A percentile compares a stretch with the other conserved stretches of the same genome.
phyloP scores from a whole-genome alignment of 1,284 basidiomycete genomes.

The Coniferiporia weirii region DNA sequence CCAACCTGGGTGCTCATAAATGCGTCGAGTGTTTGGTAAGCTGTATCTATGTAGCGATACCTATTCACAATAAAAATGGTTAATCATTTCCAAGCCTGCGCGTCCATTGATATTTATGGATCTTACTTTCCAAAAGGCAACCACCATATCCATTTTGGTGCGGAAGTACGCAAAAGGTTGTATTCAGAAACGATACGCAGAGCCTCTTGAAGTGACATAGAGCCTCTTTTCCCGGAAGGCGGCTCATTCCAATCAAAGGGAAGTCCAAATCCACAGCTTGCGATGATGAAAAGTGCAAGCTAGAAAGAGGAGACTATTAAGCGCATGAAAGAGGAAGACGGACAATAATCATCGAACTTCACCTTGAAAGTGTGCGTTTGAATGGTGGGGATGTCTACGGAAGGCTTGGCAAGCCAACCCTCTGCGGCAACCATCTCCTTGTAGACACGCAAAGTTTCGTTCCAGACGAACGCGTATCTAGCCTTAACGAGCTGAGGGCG shows the following conservation, averaged over 20 bases:
- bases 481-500: constrained; percentile 1
- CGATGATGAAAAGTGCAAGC: constrained; percentile 45
- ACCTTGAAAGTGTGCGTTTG: constrained; percentile 44
- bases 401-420: constrained; percentile 35
- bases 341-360: neutral
- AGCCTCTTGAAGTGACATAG: constrained; percentile 41
- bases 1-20: constrained; percentile 40
- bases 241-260: constrained; percentile 38
- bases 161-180: constrained; percentile 24
- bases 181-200: constrained; percentile 35
- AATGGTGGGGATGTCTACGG: constrained; percentile 33
- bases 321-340: neutral
- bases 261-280: constrained; percentile 47
- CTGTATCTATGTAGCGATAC: constrained; percentile 24
- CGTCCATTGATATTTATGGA: neutral
- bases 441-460: constrained; percentile 36
- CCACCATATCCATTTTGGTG: constrained; percentile 39
- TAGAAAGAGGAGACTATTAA: constrained; percentile 19
- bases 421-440: constrained; percentile 40
- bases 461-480: constrained; percentile 45
- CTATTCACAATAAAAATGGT: constrained; percentile 12
- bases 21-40: constrained; percentile 27
- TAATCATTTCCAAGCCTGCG: neutral
- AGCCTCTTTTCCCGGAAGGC: constrained; percentile 31
- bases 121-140: constrained; percentile 39